These are phyloP conservation scores for Calonectria ilicicola DNA, from an alignment of 2,329 filamentous ascomycete species.

Conservation along the genomic window DNA sequence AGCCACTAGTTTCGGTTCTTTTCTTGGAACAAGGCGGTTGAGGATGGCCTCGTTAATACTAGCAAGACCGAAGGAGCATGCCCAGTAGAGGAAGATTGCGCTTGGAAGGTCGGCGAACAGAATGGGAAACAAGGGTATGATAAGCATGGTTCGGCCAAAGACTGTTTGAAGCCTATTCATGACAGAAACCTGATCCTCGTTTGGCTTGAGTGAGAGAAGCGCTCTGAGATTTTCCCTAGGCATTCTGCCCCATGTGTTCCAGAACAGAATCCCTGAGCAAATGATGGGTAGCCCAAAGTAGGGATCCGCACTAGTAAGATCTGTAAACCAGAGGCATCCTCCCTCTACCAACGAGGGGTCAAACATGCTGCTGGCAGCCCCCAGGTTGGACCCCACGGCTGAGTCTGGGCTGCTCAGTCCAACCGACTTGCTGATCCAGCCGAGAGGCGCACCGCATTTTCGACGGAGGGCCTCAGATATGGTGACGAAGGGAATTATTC, in stretches of 20 bases:
- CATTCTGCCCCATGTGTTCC: conserved; percentile 45
- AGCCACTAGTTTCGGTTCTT: conserved; percentile 28
- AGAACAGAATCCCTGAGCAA: conserved; percentile 46
- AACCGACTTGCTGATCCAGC: conserved; percentile 47
- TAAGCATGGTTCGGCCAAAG: conserved; percentile 46
- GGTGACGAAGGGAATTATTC: conserved; percentile 62
- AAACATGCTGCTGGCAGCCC: conserved; percentile 41
- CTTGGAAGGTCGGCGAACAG: conserved; percentile 51
- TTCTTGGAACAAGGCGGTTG: conserved; percentile 34
- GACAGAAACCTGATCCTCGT: conserved; percentile 26
- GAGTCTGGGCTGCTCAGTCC: conserved; percentile 41
- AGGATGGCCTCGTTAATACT: conserved; percentile 49
- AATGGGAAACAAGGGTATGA: conserved; percentile 50
- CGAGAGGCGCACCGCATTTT: conserved; percentile 51
- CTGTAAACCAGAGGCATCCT: conserved; percentile 67
- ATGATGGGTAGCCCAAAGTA: conserved; percentile 59
- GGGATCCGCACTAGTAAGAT: conserved; percentile 65
- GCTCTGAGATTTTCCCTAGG: conserved; percentile 42
- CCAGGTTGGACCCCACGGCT: conserved; percentile 34
- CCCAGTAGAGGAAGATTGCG: conserved; percentile 57
- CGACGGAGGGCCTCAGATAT: conserved; percentile 63
- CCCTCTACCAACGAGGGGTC: conserved; percentile 59
- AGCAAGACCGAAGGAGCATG: conserved; percentile 50
- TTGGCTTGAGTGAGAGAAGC: conserved; percentile 38
- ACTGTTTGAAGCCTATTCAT: conserved; percentile 40